Percentiles rank a stretch among this genome's conserved stretches.
Conservation (phyloP, 2,329 filamentous ascomycete species). For the Ploettnerulaceae sp. region DNA sequence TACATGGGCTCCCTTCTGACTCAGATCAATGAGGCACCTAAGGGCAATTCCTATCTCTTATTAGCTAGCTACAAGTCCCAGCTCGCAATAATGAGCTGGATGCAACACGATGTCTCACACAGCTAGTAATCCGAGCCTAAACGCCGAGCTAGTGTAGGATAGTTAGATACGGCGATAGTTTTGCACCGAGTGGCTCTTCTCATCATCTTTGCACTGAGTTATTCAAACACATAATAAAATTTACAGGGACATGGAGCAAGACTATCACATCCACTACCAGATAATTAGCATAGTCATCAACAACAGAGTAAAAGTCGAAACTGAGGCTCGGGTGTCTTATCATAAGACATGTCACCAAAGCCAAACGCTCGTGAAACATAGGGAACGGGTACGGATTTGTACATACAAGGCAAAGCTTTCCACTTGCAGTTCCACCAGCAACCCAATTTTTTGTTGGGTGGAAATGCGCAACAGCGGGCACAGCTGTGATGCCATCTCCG, state of each 20-base stretch:
- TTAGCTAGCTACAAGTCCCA: background rate
- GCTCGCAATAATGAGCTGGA: background rate
- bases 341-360: no score
- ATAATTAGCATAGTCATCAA: no score
- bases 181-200: background rate
- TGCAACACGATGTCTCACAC: background rate
- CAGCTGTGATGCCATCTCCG: slow-evolving; percentile 87
- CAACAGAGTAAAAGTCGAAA: no score
- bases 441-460: slow-evolving; percentile 89
- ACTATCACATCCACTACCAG: slow-evolving; percentile 7
- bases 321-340: no score
- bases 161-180: background rate
- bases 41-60: background rate
- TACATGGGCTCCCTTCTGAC: background rate
- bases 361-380: no score
- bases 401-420: slow-evolving; percentile 91
- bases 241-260: background rate
- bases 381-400: no score
- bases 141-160: slow-evolving; percentile 2
- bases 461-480: slow-evolving; percentile 87
- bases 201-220: no score
- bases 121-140: background rate
- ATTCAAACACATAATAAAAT: background rate
- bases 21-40: background rate
- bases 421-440: slow-evolving; percentile 83